Percentiles rank a stretch among this genome's conserved stretches.
Evolutionary conservation across 163 green algal genomes (phyloP).

Genomic region (Scenedesmus sp.): DNA sequence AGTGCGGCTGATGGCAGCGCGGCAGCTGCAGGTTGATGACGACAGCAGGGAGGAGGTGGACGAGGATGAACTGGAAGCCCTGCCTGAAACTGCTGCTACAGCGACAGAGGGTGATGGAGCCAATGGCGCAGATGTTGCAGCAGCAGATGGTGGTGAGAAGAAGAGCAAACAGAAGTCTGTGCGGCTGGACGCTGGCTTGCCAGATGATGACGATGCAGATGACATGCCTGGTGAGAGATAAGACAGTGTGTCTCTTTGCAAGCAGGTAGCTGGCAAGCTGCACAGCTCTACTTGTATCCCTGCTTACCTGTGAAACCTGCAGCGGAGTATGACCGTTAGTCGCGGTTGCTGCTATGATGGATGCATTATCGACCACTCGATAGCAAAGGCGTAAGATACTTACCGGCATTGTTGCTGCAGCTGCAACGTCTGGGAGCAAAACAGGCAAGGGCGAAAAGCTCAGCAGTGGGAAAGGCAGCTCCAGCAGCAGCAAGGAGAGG

Average conservation of each 20-base stretch:
- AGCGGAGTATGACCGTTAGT: too few species aligned
- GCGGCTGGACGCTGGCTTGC: neutral
- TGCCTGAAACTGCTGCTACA: neutral
- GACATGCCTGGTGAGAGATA: neutral
- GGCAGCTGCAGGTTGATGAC: slow-evolving; percentile 36
- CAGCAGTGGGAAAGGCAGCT: neutral
- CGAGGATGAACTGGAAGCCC: slow-evolving; percentile 36
- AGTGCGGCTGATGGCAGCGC: neutral
- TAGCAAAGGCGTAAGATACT: too few species aligned
- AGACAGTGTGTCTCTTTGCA: neutral
- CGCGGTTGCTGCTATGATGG: too few species aligned
- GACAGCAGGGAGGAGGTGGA: slow-evolving; percentile 15
- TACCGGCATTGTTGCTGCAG: too few species aligned
- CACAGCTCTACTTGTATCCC: too few species aligned
- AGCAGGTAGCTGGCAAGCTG: too few species aligned
- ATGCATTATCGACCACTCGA: too few species aligned
- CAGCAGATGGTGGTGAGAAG: neutral
- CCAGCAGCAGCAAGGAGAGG: neutral
- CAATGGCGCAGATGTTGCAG: neutral
- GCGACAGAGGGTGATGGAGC: neutral
- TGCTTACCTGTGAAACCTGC: too few species aligned
- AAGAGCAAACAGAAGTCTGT: slow-evolving; percentile 25
- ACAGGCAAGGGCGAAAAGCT: too few species aligned
- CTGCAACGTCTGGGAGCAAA: too few species aligned
- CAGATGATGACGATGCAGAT: too few species aligned